Conservation (phyloP, 2,329 filamentous ascomycete species). For the Diaporthe destruens region DNA sequence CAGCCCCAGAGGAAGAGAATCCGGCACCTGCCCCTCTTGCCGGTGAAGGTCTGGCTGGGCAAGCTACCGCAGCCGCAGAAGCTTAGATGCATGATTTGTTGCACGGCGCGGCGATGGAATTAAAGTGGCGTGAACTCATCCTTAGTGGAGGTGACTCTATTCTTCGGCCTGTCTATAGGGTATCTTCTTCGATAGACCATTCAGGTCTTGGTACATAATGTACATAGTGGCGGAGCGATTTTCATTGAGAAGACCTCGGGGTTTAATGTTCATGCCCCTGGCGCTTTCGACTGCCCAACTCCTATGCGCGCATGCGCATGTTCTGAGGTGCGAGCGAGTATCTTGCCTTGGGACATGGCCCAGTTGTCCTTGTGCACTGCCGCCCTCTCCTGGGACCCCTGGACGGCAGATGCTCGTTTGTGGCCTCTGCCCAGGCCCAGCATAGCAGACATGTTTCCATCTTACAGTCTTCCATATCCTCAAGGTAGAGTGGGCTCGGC, state of each 20-base stretch:
- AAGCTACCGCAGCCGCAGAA: slow-evolving; percentile 28
- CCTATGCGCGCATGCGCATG: not conserved
- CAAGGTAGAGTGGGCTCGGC: not conserved
- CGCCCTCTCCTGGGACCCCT: not conserved
- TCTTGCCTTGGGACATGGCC: not conserved
- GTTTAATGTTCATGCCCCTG: slow-evolving; percentile 10
- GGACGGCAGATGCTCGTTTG: not conserved
- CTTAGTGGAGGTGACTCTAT: slow-evolving; percentile 1
- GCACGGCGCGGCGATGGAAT: not conserved
- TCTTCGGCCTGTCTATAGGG: slow-evolving; percentile 35
- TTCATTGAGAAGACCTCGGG: slow-evolving; percentile 4
- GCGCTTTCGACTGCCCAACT: not conserved
- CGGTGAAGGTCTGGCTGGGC: slow-evolving; percentile 20
- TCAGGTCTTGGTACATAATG: slow-evolving; percentile 35
- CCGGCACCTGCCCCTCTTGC: not conserved
- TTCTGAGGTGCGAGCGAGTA: not conserved
- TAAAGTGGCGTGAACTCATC: not conserved
- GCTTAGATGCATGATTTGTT: slow-evolving; percentile 12
- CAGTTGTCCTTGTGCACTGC: not conserved
- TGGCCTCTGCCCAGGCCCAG: not conserved
- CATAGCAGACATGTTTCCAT: not conserved
- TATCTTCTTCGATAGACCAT: slow-evolving; percentile 32
- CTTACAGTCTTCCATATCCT: not conserved
- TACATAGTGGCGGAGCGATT: slow-evolving; percentile 31
- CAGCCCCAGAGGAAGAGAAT: slow-evolving; percentile 24